Evolutionary conservation across 305 asterid genomes (phyloP).

Genomic region (Stenogyne calaminthoides): DNA sequence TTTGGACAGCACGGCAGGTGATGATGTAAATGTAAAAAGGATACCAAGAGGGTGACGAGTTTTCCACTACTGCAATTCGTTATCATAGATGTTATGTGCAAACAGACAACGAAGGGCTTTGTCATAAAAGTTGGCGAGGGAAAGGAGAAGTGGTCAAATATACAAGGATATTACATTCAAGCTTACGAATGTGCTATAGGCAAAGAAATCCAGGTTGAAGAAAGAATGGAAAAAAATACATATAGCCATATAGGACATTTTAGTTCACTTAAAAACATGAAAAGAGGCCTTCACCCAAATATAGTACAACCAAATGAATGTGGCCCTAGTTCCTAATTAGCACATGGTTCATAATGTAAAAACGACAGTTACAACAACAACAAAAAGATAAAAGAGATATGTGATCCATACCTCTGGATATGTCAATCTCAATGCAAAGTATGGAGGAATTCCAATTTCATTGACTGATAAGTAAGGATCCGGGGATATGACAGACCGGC

Average conservation of each 20-base stretch:
- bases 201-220: neutral
- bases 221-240: neutral
- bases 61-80: neutral
- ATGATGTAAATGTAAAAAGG: neutral
- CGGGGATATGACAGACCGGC: constrained; percentile 97
- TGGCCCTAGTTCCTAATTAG: neutral
- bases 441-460: constrained; percentile 98
- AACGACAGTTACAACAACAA: neutral
- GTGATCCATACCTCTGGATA: constrained; percentile 81
- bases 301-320: constrained; percentile 1
- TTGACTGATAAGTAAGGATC: constrained; percentile 94
- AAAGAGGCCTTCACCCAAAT: constrained; percentile 4
- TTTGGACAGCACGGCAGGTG: neutral
- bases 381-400: constrained; percentile 2
- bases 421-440: constrained; percentile 87
- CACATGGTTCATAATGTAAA: neutral
- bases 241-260: neutral
- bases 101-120: neutral
- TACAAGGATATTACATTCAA: neutral
- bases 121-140: neutral
- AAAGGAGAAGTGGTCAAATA: neutral
- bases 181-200: neutral
- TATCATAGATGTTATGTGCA: neutral
- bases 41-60: neutral
- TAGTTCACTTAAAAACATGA: neutral